These are phyloP conservation scores for Coemansia sp. DNA, from an alignment of 192 early-diverging fungal genomes.

Conservation along the genomic window DNA sequence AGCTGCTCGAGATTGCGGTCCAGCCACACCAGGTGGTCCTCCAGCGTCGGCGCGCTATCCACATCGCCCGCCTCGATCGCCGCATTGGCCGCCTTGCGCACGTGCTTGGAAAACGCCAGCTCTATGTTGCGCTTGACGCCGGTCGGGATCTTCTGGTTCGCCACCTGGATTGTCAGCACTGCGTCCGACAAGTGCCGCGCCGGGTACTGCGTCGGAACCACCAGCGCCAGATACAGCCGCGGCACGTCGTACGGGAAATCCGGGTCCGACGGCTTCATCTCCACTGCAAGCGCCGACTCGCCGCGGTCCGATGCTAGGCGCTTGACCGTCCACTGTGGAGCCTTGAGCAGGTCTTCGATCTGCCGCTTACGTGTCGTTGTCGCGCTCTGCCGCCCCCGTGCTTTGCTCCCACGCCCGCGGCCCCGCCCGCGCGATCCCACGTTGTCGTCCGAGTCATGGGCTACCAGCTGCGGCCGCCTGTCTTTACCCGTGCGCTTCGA, in stretches of 20 bases:
- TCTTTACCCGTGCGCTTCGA: no score
- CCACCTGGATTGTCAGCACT: slow-evolving; percentile 29
- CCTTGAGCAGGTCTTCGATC: slow-evolving; percentile 30
- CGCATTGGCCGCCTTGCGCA: slow-evolving; percentile 14
- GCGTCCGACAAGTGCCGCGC: slow-evolving; percentile 25
- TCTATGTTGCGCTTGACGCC: slow-evolving; percentile 50
- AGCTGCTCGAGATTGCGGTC: slow-evolving; percentile 62
- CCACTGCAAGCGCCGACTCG: slow-evolving; percentile 42
- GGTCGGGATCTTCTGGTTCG: slow-evolving; percentile 42
- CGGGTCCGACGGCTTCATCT: slow-evolving; percentile 61
- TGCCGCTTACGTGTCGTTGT: slow-evolving; percentile 23
- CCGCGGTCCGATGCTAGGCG: slow-evolving; percentile 28
- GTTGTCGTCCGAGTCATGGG: neutral
- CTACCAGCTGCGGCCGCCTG: no score
- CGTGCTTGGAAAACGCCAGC: slow-evolving; percentile 31
- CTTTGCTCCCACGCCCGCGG: neutral
- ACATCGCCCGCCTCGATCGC: slow-evolving; percentile 22
- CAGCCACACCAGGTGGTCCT: slow-evolving; percentile 55
- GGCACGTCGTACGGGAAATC: slow-evolving; percentile 80
- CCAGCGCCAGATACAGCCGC: slow-evolving; percentile 58
- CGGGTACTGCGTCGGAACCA: slow-evolving; percentile 60
- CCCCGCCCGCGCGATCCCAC: neutral
- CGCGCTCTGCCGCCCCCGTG: slow-evolving; percentile 1
- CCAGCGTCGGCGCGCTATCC: slow-evolving; percentile 16
- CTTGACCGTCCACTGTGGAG: slow-evolving; percentile 28